Percentiles rank a stretch among this genome's conserved stretches.
Evolutionary conservation across 1,284 basidiomycete genomes (phyloP).

Genomic region (Ganoderma resinaceum): DNA sequence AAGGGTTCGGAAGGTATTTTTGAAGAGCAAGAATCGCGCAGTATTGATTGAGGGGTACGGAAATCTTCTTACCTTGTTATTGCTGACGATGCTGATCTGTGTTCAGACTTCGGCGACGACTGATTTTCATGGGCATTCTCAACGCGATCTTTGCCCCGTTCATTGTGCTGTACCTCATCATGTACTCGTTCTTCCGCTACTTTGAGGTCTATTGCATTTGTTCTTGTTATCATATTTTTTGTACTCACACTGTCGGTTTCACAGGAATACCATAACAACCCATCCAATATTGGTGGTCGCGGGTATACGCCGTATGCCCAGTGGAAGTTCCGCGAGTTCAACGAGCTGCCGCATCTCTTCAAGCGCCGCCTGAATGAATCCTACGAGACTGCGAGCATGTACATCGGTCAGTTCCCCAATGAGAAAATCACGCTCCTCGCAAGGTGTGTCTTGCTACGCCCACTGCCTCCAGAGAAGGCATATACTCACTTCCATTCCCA

Average conservation of each 20-base stretch:
- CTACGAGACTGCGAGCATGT: slow-evolving; percentile 91
- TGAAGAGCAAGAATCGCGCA: slow-evolving; percentile 82
- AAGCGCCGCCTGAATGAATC: slow-evolving; percentile 86
- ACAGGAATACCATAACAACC: slow-evolving; percentile 98
- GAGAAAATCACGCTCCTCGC: slow-evolving; percentile 90
- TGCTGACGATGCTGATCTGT: neutral
- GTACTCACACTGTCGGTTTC: slow-evolving; percentile 4
- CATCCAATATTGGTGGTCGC: slow-evolving; percentile 90
- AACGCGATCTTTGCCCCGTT: slow-evolving; percentile 97
- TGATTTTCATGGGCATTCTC: slow-evolving; percentile 95
- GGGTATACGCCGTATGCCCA: slow-evolving; percentile 94
- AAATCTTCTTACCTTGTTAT: neutral
- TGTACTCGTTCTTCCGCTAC: slow-evolving; percentile 99
- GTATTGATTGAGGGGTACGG: slow-evolving; percentile 86
- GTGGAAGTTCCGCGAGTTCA: slow-evolving; percentile 99
- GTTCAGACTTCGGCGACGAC: slow-evolving; percentile 78
- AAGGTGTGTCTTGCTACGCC: slow-evolving; percentile 57
- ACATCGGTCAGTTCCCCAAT: slow-evolving; percentile 98
- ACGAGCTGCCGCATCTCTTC: slow-evolving; percentile 96
- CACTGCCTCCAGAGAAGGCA: neutral
- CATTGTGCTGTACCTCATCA: slow-evolving; percentile 94
- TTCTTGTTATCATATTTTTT: slow-evolving; percentile 2
- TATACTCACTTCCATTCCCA: slow-evolving; percentile 37
- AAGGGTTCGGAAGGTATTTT: slow-evolving; percentile 88
- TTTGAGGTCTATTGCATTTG: slow-evolving; percentile 77